These are phyloP conservation scores for Bullera alba DNA, from an alignment of 768 basidiomycete genomes.

Conservation along the genomic window DNA sequence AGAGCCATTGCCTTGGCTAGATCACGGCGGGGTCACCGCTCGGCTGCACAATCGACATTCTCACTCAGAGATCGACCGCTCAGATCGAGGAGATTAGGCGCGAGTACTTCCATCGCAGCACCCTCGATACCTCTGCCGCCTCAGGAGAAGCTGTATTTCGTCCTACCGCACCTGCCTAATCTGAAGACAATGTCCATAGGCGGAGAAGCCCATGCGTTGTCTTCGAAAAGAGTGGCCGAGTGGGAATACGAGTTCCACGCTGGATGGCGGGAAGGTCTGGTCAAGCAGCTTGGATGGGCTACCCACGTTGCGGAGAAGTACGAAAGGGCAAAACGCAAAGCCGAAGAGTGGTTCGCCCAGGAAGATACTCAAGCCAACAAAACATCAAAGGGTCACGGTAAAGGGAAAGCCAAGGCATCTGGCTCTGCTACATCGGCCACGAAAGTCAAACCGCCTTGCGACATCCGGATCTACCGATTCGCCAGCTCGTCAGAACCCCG, in stretches of 20 bases:
- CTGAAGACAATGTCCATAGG: slow-evolving; percentile 42
- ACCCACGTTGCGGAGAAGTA: slow-evolving; percentile 39
- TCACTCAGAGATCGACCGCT: slow-evolving; percentile 38
- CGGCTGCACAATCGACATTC: slow-evolving; percentile 41
- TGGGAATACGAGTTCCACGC: slow-evolving; percentile 41
- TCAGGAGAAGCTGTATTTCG: slow-evolving; percentile 31
- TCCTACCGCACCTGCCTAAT: slow-evolving; percentile 41
- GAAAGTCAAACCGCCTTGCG: slow-evolving; percentile 28
- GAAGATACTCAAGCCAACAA: slow-evolving; percentile 2
- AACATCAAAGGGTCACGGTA: neutral
- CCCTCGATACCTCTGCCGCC: slow-evolving; percentile 26
- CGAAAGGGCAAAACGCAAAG: slow-evolving; percentile 39
- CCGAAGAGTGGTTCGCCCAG: slow-evolving; percentile 33
- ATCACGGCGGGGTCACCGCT: slow-evolving; percentile 36
- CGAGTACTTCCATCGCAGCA: slow-evolving; percentile 9
- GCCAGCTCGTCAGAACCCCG: slow-evolving; percentile 24
- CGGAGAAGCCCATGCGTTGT: slow-evolving; percentile 35
- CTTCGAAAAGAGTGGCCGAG: slow-evolving; percentile 16
- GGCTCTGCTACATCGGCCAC: slow-evolving; percentile 3
- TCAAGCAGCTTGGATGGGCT: slow-evolving; percentile 41
- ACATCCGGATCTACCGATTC: slow-evolving; percentile 40
- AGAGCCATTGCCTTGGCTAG: slow-evolving; percentile 17
- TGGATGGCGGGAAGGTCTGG: slow-evolving; percentile 43
- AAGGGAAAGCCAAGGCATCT: slow-evolving; percentile 16
- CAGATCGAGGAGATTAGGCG: neutral